These are phyloP conservation scores for Epithele typhae DNA, from an alignment of 768 basidiomycete genomes.

Conservation along the genomic window DNA sequence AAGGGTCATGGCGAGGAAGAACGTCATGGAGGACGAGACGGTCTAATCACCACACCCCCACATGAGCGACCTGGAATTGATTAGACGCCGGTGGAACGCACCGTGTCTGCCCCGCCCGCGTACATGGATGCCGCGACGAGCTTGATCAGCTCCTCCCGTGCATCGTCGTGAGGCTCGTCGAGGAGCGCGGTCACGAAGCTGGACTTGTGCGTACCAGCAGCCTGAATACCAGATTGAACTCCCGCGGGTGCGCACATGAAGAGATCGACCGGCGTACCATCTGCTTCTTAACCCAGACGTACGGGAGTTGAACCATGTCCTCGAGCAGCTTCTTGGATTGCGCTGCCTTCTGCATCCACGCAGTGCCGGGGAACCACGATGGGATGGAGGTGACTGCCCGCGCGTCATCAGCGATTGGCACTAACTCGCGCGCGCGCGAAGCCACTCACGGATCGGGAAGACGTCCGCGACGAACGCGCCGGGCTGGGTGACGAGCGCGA, in stretches of 20 bases:
- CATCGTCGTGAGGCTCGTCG: constrained; percentile 2
- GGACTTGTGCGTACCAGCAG: constrained; percentile 13
- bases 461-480: constrained; percentile 33
- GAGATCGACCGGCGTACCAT: constrained; percentile 29
- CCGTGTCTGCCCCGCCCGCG: constrained; percentile 18
- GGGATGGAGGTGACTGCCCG: constrained; percentile 32
- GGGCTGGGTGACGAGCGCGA: constrained; percentile 21
- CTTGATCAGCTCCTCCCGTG: constrained; percentile 13
- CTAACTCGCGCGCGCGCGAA: neutral
- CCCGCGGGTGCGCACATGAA: no score
- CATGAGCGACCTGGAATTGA: neutral
- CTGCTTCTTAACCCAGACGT: constrained; percentile 26
- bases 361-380: constrained; percentile 37
- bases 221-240: constrained; percentile 8
- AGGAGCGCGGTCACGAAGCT: constrained; percentile 14
- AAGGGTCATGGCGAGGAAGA: constrained; percentile 32
- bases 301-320: constrained; percentile 24
- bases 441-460: constrained; percentile 26
- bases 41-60: constrained; percentile 19
- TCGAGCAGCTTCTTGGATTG: constrained; percentile 17
- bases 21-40: constrained; percentile 23
- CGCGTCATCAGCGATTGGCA: neutral
- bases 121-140: constrained; percentile 13
- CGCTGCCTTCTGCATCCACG: constrained; percentile 29
- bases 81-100: constrained; percentile 1